phyloP scores from a whole-genome alignment of 148 eudicot species.

The Selenicereus undatus region DNA sequence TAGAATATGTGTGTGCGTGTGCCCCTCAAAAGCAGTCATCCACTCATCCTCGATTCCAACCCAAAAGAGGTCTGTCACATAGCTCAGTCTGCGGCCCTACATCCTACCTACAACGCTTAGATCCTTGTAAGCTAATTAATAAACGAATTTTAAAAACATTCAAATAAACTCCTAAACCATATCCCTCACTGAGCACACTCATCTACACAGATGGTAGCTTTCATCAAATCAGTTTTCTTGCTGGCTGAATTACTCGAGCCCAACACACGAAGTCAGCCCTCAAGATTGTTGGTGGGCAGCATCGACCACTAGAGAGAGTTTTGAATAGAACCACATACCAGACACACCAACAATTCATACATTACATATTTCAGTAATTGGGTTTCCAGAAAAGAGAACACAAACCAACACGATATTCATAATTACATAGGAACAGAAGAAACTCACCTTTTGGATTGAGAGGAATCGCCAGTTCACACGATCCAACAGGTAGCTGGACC shows the following conservation, averaged over 20 bases:
- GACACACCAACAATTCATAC: background rate
- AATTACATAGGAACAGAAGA: background rate
- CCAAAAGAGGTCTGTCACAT: background rate
- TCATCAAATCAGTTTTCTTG: background rate
- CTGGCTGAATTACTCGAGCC: background rate
- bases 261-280: background rate
- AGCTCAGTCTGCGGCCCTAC: background rate
- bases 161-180: background rate
- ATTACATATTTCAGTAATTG: background rate
- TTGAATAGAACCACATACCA: background rate
- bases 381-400: background rate
- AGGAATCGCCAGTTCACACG: slow-evolving; percentile 91
- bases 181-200: background rate
- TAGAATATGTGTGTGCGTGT: background rate
- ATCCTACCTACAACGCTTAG: background rate
- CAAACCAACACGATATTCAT: slow-evolving; percentile 1
- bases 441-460: slow-evolving; percentile 70
- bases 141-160: background rate
- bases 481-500: slow-evolving; percentile 86
- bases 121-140: background rate
- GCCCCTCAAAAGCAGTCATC: background rate
- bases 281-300: background rate
- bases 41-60: background rate
- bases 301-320: background rate
- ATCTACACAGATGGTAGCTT: background rate